A percentile compares a stretch with the other conserved stretches of the same genome.
Conservation (phyloP, 2,329 filamentous ascomycete genomes). For the Penicillium sp. region DNA sequence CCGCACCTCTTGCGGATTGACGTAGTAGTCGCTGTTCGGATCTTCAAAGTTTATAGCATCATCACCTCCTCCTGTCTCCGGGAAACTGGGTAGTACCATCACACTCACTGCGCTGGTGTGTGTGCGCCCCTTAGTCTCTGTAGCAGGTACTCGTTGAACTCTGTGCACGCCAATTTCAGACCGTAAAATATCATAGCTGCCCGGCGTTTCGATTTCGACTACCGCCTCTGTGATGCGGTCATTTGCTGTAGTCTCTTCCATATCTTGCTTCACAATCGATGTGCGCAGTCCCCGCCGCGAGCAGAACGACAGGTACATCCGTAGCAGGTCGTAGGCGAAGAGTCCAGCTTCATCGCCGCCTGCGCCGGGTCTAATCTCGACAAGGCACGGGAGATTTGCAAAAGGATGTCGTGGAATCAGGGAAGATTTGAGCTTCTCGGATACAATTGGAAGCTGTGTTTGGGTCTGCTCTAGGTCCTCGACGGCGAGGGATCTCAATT, state of each 20-base stretch:
- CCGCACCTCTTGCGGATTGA: constrained; percentile 77
- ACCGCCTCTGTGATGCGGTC: constrained; percentile 79
- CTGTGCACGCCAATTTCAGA: constrained; percentile 92
- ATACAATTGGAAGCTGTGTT: constrained; percentile 59
- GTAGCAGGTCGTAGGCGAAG: constrained; percentile 80
- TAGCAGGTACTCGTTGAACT: constrained; percentile 88
- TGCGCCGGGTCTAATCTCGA: constrained; percentile 88
- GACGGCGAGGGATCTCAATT: constrained; percentile 56
- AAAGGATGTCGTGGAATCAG: constrained; percentile 88
- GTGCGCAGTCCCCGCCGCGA: constrained; percentile 62
- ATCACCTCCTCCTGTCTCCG: constrained; percentile 48
- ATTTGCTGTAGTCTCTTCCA: constrained; percentile 63
- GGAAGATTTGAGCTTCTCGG: constrained; percentile 65
- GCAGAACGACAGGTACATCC: constrained; percentile 86
- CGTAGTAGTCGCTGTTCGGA: constrained; percentile 85
- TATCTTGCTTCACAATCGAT: constrained; percentile 75
- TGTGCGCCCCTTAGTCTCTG: constrained; percentile 83
- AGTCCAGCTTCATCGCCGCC: constrained; percentile 88
- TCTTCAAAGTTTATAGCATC: constrained; percentile 62
- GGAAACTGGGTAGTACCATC: constrained; percentile 83
- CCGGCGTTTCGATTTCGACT: constrained; percentile 71
- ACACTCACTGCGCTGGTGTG: constrained; percentile 92
- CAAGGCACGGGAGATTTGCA: constrained; percentile 78
- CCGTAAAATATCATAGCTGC: constrained; percentile 76
- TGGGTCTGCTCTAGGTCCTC: constrained; percentile 69